Evolutionary conservation across 2,329 filamentous ascomycete genomes (phyloP).

Genomic region (Pseudogymnoascus sp.): DNA sequence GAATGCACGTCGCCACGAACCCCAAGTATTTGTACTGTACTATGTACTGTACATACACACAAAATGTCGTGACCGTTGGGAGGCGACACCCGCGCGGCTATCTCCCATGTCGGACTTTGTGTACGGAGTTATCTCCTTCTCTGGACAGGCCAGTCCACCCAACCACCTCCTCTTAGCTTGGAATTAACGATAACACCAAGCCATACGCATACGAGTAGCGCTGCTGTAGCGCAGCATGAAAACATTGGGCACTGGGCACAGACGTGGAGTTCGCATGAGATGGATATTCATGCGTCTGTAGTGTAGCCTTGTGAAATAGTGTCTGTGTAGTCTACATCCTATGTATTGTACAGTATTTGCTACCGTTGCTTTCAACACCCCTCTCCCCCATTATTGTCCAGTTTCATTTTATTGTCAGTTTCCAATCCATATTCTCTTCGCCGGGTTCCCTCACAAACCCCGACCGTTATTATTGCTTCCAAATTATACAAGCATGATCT

Average conservation of each 20-base stretch:
- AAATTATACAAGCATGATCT: not conserved
- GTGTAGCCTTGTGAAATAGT: constrained; percentile 5
- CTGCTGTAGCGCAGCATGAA: not conserved
- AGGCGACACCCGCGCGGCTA: constrained; percentile 6
- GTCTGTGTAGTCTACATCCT: not conserved
- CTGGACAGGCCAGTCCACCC: not conserved
- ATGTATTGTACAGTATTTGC: not conserved
- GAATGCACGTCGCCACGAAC: not conserved
- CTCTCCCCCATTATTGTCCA: not conserved
- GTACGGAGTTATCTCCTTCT: not conserved
- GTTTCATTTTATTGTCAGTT: not conserved
- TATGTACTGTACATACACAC: not conserved
- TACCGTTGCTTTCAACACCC: not conserved
- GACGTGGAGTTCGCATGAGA: constrained; percentile 9
- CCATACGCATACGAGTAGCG: not conserved
- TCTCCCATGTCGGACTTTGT: not conserved
- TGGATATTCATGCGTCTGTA: not conserved
- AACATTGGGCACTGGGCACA: not conserved
- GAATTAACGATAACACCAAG: not conserved
- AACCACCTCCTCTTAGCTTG: not conserved
- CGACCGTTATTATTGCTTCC: not conserved
- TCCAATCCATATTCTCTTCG: not conserved
- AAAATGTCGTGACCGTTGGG: not conserved
- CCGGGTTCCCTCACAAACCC: not conserved
- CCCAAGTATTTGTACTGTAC: not conserved